phyloP scores from a whole-genome alignment of 169 alveolate species.

The Theileria parva region DNA sequence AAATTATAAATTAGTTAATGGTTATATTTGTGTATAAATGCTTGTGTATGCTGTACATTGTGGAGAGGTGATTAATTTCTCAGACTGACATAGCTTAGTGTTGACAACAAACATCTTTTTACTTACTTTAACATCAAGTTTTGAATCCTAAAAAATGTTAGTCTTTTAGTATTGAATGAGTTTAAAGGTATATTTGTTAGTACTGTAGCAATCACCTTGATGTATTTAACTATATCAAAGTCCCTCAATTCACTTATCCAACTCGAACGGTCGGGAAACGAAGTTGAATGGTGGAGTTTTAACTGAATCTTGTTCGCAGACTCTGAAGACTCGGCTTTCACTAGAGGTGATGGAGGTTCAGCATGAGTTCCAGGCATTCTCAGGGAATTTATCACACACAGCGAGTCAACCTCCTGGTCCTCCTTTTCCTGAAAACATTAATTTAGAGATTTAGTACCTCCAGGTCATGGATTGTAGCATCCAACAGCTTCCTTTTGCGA shows the following conservation, averaged over 20 bases:
- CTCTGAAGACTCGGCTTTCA: neutral
- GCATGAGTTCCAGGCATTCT: slow-evolving; percentile 44
- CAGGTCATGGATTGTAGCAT: slow-evolving; percentile 28
- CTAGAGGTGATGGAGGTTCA: neutral
- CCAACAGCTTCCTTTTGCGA: slow-evolving; percentile 54
- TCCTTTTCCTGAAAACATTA: neutral
- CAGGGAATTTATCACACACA: slow-evolving; percentile 49
- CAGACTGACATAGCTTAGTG: slow-evolving; percentile 65
- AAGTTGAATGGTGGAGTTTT: neutral
- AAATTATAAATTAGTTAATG: neutral
- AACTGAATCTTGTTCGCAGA: slow-evolving; percentile 9
- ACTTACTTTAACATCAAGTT: slow-evolving; percentile 25
- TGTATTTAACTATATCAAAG: slow-evolving; percentile 14
- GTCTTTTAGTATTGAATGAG: neutral
- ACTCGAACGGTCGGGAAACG: neutral
- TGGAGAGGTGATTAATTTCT: slow-evolving; percentile 44
- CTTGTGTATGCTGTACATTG: slow-evolving; percentile 23
- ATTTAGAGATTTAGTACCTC: neutral
- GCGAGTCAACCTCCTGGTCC: slow-evolving; percentile 8
- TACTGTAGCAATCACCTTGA: neutral
- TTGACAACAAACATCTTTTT: slow-evolving; percentile 64
- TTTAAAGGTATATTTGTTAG: neutral
- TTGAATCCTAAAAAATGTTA: neutral
- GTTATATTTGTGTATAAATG: neutral
- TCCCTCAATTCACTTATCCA: slow-evolving; percentile 19